Evolutionary conservation across 1,139 yeast genomes (phyloP), one percentile per base, ranked within the genome.

Genomic region (Lodderomyces beijingensis): DNA sequence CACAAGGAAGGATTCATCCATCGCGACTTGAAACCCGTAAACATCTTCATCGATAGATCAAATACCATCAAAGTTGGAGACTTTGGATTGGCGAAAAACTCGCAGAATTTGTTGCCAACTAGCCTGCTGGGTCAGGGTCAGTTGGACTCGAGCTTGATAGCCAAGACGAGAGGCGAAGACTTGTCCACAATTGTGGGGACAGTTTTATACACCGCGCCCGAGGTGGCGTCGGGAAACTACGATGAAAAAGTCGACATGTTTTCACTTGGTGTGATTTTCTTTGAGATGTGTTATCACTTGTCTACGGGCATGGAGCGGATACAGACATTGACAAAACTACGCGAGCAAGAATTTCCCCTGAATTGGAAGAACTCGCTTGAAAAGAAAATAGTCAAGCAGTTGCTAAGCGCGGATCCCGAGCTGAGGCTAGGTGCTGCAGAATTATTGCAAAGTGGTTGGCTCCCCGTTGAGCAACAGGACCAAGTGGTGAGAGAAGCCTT

Each of bases 241-340:
- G 82, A 88, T 50, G 95, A 85, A 42, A 91, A 91, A 46, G 95
- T 91, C 16, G 98, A 93, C 53, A 82, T 93, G 86, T 93, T 88
- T 53, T 88, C 98, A 0, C 59, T 93, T 33, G 98, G 98, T 4
- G 77, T 93, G 19, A 91, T 93, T 2, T 87, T 91, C 52, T 91
- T 91, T 55, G 98, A 93, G 54, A 89, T 93, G 97, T 75, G 88
- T 20, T 87, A 81, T 55, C 69, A 81, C 0, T 69, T 91, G 50
- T 65, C 70, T 11, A 93, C 98, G 0, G 91, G 88, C 3, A 91
- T 93, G 96, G 98, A 93, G 54, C 69, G 98, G 35, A 89, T 84
- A 3, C 67, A 69, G 30, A 84, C 77, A 8, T 60, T 91, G 17
- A 74, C 79, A 39, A 69, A 73, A 21, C 57, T 91, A 32, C 65